Percentiles rank a stretch among this genome's conserved stretches.
Conservation (phyloP, 768 basidiomycete genomes). For the Tricholoma terreum region DNA sequence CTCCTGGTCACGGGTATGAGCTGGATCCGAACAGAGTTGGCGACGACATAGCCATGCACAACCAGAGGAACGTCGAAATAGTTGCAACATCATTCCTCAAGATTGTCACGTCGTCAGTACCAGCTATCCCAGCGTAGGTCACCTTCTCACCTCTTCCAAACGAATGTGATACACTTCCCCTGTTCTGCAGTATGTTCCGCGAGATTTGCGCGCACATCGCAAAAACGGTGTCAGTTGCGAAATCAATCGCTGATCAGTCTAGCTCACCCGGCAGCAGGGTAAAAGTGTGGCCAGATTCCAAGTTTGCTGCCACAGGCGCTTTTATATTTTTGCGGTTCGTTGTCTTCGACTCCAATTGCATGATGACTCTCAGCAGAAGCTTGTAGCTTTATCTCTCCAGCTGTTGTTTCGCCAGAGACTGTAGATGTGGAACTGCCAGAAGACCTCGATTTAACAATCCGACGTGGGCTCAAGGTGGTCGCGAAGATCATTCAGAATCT, state of each 20-base stretch:
- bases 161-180: constrained; percentile 8
- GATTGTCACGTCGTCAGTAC: constrained; percentile 67
- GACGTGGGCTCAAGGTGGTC: constrained; percentile 80
- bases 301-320: constrained; percentile 80
- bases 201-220: constrained; percentile 85
- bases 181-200: constrained; percentile 65
- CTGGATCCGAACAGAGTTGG: constrained; percentile 64
- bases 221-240: constrained; percentile 61
- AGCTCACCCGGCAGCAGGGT: constrained; percentile 32
- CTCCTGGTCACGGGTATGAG: constrained; percentile 72
- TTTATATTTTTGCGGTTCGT: constrained; percentile 84
- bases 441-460: constrained; percentile 53
- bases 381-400: constrained; percentile 86
- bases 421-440: constrained; percentile 80
- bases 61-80: constrained; percentile 66
- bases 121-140: constrained; percentile 71
- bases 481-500: constrained; percentile 92
- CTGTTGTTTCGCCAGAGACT: constrained; percentile 80
- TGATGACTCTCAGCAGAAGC: not conserved
- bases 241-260: not conserved
- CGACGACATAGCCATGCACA: constrained; percentile 61
- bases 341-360: not conserved
- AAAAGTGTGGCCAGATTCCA: constrained; percentile 73
- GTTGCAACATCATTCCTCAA: constrained; percentile 75
- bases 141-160: not conserved